A percentile compares a stretch with the other conserved stretches of the same genome.
These are phyloP conservation scores for Solidago caesia DNA, from an alignment of 129 eudicot genomes.

Conservation along the genomic window DNA sequence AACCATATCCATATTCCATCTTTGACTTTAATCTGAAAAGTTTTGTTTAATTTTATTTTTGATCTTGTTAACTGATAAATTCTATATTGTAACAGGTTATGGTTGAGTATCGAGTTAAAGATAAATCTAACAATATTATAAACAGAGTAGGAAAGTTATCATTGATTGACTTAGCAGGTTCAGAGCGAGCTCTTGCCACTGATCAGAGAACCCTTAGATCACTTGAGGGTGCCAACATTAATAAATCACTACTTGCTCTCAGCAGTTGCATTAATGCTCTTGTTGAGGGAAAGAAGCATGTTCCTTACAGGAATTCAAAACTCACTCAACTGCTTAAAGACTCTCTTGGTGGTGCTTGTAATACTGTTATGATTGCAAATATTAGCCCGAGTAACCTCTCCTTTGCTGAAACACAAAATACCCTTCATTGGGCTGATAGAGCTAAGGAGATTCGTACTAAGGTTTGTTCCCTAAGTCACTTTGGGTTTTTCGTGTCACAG, in stretches of 20 bases:
- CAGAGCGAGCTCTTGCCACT: constrained; percentile 84
- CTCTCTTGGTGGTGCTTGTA: constrained; percentile 83
- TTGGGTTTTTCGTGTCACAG: neutral
- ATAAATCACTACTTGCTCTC: constrained; percentile 71
- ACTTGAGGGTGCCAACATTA: constrained; percentile 86
- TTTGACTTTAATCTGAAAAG: neutral
- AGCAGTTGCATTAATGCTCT: constrained; percentile 93
- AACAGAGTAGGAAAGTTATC: constrained; percentile 75
- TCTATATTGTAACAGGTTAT: constrained; percentile 51
- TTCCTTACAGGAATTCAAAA: constrained; percentile 81
- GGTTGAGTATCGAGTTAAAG: constrained; percentile 66
- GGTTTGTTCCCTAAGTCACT: constrained; percentile 36
- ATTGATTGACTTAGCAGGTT: constrained; percentile 81
- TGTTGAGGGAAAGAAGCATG: constrained; percentile 83
- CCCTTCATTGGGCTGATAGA: constrained; percentile 94
- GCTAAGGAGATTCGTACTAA: constrained; percentile 85
- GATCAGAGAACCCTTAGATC: constrained; percentile 89
- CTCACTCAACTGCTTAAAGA: constrained; percentile 90
- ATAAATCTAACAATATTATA: constrained; percentile 44
- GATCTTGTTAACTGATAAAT: neutral
- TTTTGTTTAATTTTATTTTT: neutral
- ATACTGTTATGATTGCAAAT: constrained; percentile 87
- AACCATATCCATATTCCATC: neutral
- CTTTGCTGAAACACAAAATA: constrained; percentile 82
- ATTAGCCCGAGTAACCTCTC: constrained; percentile 84